These are phyloP conservation scores for Euphorbia lathyris DNA, from an alignment of 345 rosid species.

Conservation along the genomic window DNA sequence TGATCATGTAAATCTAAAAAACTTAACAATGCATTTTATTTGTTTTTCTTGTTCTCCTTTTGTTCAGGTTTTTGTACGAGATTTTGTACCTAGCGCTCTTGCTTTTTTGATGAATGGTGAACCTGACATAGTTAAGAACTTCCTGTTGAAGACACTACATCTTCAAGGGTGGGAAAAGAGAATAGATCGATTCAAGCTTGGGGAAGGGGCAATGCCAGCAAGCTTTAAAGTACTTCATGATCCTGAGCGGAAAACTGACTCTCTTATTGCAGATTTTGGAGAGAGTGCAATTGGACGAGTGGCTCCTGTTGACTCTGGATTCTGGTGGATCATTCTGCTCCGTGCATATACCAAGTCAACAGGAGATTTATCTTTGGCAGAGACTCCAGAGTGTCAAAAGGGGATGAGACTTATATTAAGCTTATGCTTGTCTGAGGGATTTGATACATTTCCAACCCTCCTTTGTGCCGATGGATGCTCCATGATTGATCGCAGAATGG, in stretches of 20 bases:
- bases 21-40: neutral
- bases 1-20: neutral
- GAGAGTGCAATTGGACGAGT: constrained; percentile 87
- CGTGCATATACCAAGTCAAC: constrained; percentile 82
- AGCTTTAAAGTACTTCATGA: constrained; percentile 79
- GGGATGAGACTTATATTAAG: constrained; percentile 77
- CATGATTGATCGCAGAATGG: constrained; percentile 87
- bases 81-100: constrained; percentile 80
- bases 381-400: constrained; percentile 69
- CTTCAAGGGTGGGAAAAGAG: constrained; percentile 75
- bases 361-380: constrained; percentile 58
- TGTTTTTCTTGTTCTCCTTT: neutral
- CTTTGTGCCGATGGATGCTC: constrained; percentile 91
- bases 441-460: constrained; percentile 82
- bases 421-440: constrained; percentile 75
- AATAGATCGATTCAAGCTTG: constrained; percentile 69
- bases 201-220: constrained; percentile 85
- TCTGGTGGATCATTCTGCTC: constrained; percentile 90
- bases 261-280: constrained; percentile 72
- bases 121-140: constrained; percentile 70
- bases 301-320: constrained; percentile 84
- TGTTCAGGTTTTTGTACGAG: constrained; percentile 67
- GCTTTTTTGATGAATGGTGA: constrained; percentile 82
- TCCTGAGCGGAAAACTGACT: constrained; percentile 56
- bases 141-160: constrained; percentile 58